Conservation (phyloP, 2,329 filamentous ascomycete species). For the Neonectria coccinea region DNA sequence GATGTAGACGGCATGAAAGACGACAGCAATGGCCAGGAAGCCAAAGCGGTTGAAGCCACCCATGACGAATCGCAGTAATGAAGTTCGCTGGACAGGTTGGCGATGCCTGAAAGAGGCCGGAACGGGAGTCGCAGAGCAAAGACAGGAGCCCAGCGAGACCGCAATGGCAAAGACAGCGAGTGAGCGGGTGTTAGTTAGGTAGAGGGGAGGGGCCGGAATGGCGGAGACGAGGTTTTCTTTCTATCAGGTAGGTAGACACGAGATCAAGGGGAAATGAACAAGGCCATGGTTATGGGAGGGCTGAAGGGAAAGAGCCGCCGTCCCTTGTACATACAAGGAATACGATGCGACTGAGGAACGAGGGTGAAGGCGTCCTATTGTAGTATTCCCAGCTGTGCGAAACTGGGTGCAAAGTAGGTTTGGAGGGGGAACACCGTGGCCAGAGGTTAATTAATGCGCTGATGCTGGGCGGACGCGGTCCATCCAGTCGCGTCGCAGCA, state of each 20-base stretch:
- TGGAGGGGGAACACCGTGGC: slow-evolving; percentile 25
- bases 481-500: slow-evolving; percentile 15
- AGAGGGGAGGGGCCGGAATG: slow-evolving; percentile 25
- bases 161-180: slow-evolving; percentile 15
- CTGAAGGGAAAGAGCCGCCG: slow-evolving; percentile 3
- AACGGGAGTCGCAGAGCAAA: slow-evolving; percentile 13
- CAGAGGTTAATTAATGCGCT: slow-evolving; percentile 11
- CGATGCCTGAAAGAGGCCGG: slow-evolving; percentile 16
- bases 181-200: slow-evolving; percentile 39
- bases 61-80: slow-evolving; percentile 55
- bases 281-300: slow-evolving; percentile 27
- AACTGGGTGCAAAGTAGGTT: slow-evolving; percentile 3
- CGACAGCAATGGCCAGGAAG: slow-evolving; percentile 87
- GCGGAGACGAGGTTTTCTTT: slow-evolving; percentile 16
- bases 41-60: slow-evolving; percentile 73
- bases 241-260: not conserved
- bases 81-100: not conserved
- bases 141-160: not conserved
- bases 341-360: not conserved
- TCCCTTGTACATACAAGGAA: slow-evolving; percentile 13
- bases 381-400: not conserved
- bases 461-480: slow-evolving; percentile 8
- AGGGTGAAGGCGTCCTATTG: slow-evolving; percentile 3
- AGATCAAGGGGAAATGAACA: slow-evolving; percentile 18
- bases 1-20: slow-evolving; percentile 95